Percentiles rank a stretch among this genome's conserved stretches.
Evolutionary conservation across 805 yeast genomes (phyloP).

Genomic region (Saccharomycopsis amapae): DNA sequence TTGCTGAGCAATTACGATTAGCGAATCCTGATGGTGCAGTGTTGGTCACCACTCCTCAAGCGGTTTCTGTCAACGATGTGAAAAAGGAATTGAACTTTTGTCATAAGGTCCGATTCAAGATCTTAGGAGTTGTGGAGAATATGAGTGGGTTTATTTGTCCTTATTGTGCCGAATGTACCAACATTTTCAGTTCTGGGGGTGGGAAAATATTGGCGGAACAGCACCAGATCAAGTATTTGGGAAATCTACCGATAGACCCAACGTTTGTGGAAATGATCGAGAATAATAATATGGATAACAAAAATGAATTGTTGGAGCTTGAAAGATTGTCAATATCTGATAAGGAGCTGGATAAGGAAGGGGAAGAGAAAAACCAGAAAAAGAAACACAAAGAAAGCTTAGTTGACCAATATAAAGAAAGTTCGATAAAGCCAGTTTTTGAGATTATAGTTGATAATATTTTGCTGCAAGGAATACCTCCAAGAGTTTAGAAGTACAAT

Average conservation of each 20-base stretch:
- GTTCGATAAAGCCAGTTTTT: constrained; percentile 36
- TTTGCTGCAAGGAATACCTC: constrained; percentile 26
- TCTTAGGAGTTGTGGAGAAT: constrained; percentile 86
- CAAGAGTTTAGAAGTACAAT: constrained; percentile 23
- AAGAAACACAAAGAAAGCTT: constrained; percentile 23
- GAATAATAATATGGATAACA: constrained; percentile 37
- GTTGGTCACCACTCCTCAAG: constrained; percentile 94
- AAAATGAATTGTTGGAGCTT: constrained; percentile 12
- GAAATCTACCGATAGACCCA: constrained; percentile 91
- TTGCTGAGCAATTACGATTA: constrained; percentile 78
- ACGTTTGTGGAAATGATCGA: constrained; percentile 85
- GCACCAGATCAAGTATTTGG: constrained; percentile 61
- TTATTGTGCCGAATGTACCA: constrained; percentile 83
- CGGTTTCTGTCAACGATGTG: constrained; percentile 89
- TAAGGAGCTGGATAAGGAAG: too few relatives aligned
- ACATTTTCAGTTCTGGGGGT: constrained; percentile 91
- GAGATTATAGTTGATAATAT: constrained; percentile 37
- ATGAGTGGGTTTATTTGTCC: constrained; percentile 98
- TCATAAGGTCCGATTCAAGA: constrained; percentile 67
- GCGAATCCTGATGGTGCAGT: constrained; percentile 85
- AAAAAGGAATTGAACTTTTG: constrained; percentile 91
- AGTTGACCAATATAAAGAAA: constrained; percentile 31
- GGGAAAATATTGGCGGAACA: constrained; percentile 66
- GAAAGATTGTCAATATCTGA: not conserved
- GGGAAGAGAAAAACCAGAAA: not conserved